Percentiles rank a stretch among this genome's conserved stretches.
Conservation (phyloP, 2,329 filamentous ascomycete genomes). For the Pseudogymnoascus sp. region DNA sequence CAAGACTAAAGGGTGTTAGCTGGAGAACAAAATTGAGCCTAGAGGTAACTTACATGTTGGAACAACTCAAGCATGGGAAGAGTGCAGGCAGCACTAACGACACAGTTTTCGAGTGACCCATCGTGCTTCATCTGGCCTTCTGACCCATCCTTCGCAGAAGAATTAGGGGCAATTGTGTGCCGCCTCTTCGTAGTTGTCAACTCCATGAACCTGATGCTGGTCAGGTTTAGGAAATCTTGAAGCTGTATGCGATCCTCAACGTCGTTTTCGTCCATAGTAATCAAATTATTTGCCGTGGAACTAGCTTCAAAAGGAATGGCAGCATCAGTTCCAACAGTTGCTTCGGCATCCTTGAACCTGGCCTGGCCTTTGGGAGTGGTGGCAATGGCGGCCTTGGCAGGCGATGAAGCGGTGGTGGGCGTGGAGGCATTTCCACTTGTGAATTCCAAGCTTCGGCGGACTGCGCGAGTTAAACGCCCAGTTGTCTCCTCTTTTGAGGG, state of each 20-base stretch:
- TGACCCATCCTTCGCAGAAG: slow-evolving; percentile 27
- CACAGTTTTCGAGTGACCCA: slow-evolving; percentile 62
- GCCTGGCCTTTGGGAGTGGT: slow-evolving; percentile 49
- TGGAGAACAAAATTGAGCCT: slow-evolving; percentile 11
- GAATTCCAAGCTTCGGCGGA: slow-evolving; percentile 39
- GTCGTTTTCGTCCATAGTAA: slow-evolving; percentile 25
- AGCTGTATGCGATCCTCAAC: slow-evolving; percentile 62
- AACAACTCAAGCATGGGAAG: slow-evolving; percentile 90
- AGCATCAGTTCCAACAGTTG: slow-evolving; percentile 30
- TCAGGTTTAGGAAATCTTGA: slow-evolving; percentile 89
- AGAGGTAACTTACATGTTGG: slow-evolving; percentile 58
- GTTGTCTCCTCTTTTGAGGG: slow-evolving; percentile 58
- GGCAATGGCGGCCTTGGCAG: slow-evolving; percentile 34
- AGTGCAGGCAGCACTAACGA: slow-evolving; percentile 83
- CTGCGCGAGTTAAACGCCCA: slow-evolving; percentile 47
- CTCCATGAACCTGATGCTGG: slow-evolving; percentile 97
- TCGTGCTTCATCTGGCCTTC: slow-evolving; percentile 39
- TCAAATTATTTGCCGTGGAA: slow-evolving; percentile 38
- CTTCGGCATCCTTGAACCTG: slow-evolving; percentile 45
- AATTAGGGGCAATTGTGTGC: slow-evolving; percentile 62
- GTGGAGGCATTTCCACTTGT: slow-evolving; percentile 29
- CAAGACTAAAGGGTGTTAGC: slow-evolving; percentile 51
- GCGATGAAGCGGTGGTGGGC: slow-evolving; percentile 39
- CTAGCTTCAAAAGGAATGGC: slow-evolving; percentile 35
- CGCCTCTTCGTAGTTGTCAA: slow-evolving; percentile 91